phyloP scores from a whole-genome alignment of 2,329 filamentous ascomycete genomes.

The Venturia effusa region DNA sequence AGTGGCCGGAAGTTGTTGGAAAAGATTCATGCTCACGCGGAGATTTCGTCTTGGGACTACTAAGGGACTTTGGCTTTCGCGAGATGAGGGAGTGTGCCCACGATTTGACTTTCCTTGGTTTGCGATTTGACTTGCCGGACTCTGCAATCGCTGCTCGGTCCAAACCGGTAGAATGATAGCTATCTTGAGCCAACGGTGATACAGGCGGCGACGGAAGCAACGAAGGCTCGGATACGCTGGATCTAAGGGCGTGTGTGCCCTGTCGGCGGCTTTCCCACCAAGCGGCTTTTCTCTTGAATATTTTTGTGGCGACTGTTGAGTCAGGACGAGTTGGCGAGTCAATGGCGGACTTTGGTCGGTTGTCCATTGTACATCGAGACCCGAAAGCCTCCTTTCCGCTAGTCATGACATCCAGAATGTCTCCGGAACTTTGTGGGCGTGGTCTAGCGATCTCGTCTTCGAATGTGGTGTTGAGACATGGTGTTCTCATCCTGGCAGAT shows the following conservation, averaged over 20 bases:
- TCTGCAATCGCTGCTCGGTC: conserved; percentile 13
- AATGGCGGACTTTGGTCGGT: conserved; percentile 27
- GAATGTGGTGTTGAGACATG: conserved; percentile 28
- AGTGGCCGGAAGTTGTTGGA: neutral
- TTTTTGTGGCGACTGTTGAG: conserved; percentile 10
- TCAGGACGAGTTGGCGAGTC: conserved; percentile 17
- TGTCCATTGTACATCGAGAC: conserved; percentile 19
- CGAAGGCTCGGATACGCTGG: conserved; percentile 9
- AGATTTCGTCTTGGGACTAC: conserved; percentile 20
- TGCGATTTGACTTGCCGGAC: conserved; percentile 22
- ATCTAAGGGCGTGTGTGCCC: conserved; percentile 1
- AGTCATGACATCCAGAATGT: conserved; percentile 43
- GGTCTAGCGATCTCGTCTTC: conserved; percentile 25
- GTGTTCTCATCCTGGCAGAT: conserved; percentile 28
- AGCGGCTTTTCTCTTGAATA: conserved; percentile 5
- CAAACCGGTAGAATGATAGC: neutral
- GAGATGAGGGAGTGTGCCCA: conserved; percentile 60
- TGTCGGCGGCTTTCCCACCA: conserved; percentile 11
- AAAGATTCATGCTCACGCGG: neutral
- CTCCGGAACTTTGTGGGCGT: conserved; percentile 60
- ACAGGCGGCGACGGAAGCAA: conserved; percentile 7
- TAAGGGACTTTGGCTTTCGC: conserved; percentile 45
- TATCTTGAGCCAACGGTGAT: neutral
- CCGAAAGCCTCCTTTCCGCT: conserved; percentile 15
- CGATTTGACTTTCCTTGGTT: conserved; percentile 60